Percentiles rank a stretch among this genome's conserved stretches.
Evolutionary conservation across 192 early-diverging fungal genomes (phyloP).

Genomic region (Phlyctochytrium bullatum): DNA sequence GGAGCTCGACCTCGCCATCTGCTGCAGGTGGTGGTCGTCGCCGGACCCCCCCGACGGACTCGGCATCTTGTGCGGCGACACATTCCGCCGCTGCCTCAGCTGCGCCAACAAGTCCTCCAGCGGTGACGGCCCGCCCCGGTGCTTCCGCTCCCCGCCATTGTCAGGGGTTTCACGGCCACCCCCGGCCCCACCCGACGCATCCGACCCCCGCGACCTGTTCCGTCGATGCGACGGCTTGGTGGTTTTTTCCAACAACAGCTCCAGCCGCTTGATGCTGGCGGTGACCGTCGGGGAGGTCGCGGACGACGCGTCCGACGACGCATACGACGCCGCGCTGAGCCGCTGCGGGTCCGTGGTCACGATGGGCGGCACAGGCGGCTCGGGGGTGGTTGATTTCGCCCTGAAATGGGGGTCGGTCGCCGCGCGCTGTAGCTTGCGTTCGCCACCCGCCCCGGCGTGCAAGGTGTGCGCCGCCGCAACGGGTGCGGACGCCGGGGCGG

Average conservation of each 20-base stretch:
- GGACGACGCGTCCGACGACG: neutral
- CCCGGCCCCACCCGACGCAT: neutral
- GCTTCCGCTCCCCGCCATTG: too few species aligned
- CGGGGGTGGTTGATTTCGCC: neutral
- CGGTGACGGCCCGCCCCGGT: neutral
- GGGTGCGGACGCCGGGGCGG: too few species aligned
- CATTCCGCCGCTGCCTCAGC: neutral
- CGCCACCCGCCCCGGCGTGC: too few species aligned
- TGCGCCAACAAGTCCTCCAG: constrained; percentile 1
- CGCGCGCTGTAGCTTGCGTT: neutral
- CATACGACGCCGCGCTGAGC: neutral
- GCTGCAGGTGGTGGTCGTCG: neutral
- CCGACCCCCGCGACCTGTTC: neutral
- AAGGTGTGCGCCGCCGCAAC: too few species aligned
- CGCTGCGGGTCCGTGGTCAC: too few species aligned
- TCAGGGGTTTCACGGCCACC: too few species aligned
- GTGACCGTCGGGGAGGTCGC: neutral
- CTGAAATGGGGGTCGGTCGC: neutral
- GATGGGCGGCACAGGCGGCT: neutral
- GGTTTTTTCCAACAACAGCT: constrained; percentile 1
- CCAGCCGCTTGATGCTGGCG: constrained; percentile 4
- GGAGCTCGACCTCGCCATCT: neutral
- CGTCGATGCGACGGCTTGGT: neutral
- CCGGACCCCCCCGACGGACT: too few species aligned
- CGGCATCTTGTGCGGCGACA: neutral